Evolutionary conservation across 495 filamentous ascomycete genomes (phyloP).

Genomic region (Bryoglossum gracile): DNA sequence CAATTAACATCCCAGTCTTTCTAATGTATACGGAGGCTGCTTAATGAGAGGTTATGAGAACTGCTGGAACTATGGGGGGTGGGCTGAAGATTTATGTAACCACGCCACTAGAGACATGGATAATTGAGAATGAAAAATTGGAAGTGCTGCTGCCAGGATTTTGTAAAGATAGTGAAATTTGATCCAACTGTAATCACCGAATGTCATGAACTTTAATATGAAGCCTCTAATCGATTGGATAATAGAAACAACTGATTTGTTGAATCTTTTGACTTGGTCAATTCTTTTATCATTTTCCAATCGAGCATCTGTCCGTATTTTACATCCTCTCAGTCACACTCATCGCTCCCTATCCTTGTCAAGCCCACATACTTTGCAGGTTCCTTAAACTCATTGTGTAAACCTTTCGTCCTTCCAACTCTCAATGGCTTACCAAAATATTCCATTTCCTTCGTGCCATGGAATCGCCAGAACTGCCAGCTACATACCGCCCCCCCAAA

Average conservation of each 20-base stretch:
- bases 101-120: background rate
- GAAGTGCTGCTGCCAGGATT: no score
- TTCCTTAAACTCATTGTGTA: conserved; percentile 7
- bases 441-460: conserved; percentile 4
- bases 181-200: no score
- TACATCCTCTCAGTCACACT: conserved; percentile 12
- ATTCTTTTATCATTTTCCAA: no score
- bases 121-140: background rate
- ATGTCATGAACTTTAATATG: no score
- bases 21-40: conserved; percentile 5
- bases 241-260: no score
- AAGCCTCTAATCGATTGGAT: no score
- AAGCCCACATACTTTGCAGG: conserved; percentile 9
- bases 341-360: conserved; percentile 2
- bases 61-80: no score
- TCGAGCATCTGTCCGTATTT: no score
- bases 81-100: no score
- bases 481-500: conserved; percentile 8
- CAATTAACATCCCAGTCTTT: conserved; percentile 6
- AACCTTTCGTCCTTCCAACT: conserved; percentile 9
- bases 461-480: conserved; percentile 15
- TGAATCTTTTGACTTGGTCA: no score
- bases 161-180: no score
- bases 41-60: no score
- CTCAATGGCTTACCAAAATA: conserved; percentile 9